Conservation (phyloP, 2,329 filamentous ascomycete species). For the Ceratocystis destructans region DNA sequence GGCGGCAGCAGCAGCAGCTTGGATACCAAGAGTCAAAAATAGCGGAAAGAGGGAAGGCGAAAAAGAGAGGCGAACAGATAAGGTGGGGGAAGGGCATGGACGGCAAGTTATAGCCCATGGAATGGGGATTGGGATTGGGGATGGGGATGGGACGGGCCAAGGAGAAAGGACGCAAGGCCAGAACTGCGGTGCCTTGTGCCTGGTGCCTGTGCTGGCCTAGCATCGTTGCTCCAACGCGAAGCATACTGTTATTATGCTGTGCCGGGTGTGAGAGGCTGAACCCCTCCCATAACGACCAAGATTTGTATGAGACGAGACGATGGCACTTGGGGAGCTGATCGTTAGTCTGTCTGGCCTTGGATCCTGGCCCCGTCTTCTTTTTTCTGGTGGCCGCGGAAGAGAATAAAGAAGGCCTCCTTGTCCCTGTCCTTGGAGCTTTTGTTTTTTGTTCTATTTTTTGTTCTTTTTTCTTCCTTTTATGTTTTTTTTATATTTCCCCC, state of each 20-base stretch:
- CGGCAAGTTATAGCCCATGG: neutral
- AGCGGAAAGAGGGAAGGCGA: neutral
- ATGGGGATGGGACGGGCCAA: neutral
- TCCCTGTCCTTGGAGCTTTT: neutral
- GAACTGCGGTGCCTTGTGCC: neutral
- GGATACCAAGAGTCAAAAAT: neutral
- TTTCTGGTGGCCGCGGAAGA: neutral
- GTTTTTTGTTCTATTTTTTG: neutral
- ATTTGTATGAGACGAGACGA: conserved; percentile 6
- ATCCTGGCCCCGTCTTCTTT: neutral
- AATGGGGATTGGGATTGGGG: too few species aligned
- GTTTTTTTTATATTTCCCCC: neutral
- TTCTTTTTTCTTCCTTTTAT: neutral
- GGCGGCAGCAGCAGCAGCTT: neutral
- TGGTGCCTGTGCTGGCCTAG: neutral
- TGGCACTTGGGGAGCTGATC: neutral
- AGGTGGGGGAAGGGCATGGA: neutral
- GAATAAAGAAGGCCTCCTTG: neutral
- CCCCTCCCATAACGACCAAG: neutral
- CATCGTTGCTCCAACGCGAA: neutral
- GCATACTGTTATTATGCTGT: neutral
- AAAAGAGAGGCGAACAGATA: neutral
- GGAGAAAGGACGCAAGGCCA: neutral
- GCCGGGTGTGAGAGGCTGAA: neutral
- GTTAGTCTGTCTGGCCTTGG: neutral